Conservation (phyloP, 202 grass and related monocot genomes). For the Alloteropsis angusta region DNA sequence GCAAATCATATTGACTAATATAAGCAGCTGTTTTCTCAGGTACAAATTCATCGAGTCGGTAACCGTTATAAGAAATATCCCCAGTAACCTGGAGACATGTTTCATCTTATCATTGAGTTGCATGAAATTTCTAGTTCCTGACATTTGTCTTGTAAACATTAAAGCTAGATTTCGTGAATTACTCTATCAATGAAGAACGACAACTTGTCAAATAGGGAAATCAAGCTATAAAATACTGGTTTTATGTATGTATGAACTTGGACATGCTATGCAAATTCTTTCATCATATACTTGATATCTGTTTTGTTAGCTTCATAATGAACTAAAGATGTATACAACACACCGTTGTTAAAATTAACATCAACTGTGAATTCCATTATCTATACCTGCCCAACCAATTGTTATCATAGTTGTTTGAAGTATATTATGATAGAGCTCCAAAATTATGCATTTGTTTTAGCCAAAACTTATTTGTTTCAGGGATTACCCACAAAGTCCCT, state of each 20-base stretch:
- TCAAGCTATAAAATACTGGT: neutral
- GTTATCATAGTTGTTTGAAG: neutral
- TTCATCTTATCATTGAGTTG: neutral
- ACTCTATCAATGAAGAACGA: neutral
- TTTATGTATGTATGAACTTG: neutral
- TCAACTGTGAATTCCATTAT: neutral
- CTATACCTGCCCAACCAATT: neutral
- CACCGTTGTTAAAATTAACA: neutral
- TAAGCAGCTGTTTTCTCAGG: slow-evolving; percentile 41
- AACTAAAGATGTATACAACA: neutral
- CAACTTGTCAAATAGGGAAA: neutral
- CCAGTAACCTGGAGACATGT: slow-evolving; percentile 12
- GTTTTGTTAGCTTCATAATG: neutral
- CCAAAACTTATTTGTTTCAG: neutral
- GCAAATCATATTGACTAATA: slow-evolving; percentile 42
- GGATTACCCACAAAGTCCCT: neutral
- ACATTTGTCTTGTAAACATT: neutral
- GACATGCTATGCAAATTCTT: neutral
- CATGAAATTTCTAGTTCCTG: neutral
- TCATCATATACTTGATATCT: neutral
- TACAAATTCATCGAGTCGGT: slow-evolving; percentile 31
- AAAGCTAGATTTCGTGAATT: neutral
- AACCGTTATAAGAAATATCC: slow-evolving; percentile 35
- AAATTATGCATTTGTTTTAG: too few relatives aligned
- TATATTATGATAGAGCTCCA: neutral